Conservation (phyloP, 148 eudicot species). For the Silene conica region DNA sequence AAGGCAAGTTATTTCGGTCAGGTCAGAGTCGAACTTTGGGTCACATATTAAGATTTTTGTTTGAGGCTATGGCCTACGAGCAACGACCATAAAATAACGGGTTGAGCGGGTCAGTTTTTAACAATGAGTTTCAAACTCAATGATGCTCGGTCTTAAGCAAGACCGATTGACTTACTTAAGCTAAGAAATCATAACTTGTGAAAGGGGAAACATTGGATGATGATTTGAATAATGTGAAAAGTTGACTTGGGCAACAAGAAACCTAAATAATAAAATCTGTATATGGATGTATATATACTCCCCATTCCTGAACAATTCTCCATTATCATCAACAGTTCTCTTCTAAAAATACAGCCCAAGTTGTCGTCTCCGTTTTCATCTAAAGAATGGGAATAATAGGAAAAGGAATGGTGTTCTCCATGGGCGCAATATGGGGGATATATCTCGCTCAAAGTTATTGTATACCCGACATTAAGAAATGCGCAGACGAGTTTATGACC, state of each 20-base stretch:
- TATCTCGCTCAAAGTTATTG: background rate
- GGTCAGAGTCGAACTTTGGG: background rate
- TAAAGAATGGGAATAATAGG: background rate
- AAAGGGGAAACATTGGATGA: background rate
- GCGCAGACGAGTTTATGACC: background rate
- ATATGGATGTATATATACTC: background rate
- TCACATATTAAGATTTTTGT: too few species aligned
- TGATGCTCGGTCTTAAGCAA: too few species aligned
- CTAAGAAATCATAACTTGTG: background rate
- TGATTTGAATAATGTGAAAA: background rate
- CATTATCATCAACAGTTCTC: background rate
- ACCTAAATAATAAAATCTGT: background rate
- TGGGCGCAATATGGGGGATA: background rate
- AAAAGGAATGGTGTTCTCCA: background rate
- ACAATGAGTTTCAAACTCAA: too few species aligned
- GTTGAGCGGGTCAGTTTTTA: too few species aligned
- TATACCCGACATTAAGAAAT: background rate
- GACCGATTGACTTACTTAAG: background rate
- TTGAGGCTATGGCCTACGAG: too few species aligned
- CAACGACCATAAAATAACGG: too few species aligned
- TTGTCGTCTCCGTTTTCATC: too few species aligned
- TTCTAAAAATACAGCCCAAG: background rate
- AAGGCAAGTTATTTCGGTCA: background rate
- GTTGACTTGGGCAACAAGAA: background rate
- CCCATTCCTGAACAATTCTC: background rate